These are phyloP conservation scores for Xylariomycetidae sp. DNA, from an alignment of 2,329 filamentous ascomycete genomes.

Conservation along the genomic window DNA sequence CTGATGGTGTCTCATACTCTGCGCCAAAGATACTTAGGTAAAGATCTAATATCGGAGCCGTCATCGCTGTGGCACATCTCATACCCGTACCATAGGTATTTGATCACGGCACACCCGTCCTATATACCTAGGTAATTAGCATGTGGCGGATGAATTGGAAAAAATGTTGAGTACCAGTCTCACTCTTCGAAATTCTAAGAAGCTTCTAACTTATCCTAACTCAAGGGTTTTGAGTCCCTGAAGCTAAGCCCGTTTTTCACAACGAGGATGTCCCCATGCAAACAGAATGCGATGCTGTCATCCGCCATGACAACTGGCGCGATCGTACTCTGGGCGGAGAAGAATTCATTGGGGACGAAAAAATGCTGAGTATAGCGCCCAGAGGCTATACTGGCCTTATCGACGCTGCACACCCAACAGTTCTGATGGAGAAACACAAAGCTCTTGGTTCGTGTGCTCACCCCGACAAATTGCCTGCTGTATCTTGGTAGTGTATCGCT, in stretches of 20 bases:
- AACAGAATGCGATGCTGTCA: constrained; percentile 12
- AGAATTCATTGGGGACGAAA: constrained; percentile 15
- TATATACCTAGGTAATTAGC: too few relatives aligned
- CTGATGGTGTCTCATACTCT: too few relatives aligned
- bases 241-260: constrained; percentile 16
- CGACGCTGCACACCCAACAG: constrained; percentile 14
- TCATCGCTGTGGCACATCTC: too few relatives aligned
- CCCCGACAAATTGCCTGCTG: constrained; percentile 11
- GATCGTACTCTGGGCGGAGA: constrained; percentile 13
- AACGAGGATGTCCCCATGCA: constrained; percentile 11
- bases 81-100: too few relatives aligned
- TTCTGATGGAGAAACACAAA: constrained; percentile 13
- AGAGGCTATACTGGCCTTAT: constrained; percentile 1
- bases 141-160: too few relatives aligned
- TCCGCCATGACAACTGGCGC: constrained; percentile 22
- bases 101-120: too few relatives aligned
- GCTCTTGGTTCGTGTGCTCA: constrained; percentile 6
- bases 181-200: too few relatives aligned
- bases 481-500: neutral
- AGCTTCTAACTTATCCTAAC: too few relatives aligned
- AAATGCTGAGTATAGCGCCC: constrained; percentile 12
- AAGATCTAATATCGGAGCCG: too few relatives aligned
- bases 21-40: too few relatives aligned
- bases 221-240: constrained; percentile 2
- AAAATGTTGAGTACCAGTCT: too few relatives aligned